phyloP scores from a whole-genome alignment of 2,329 filamentous ascomycete genomes.

The Periglandula ipomoeae region DNA sequence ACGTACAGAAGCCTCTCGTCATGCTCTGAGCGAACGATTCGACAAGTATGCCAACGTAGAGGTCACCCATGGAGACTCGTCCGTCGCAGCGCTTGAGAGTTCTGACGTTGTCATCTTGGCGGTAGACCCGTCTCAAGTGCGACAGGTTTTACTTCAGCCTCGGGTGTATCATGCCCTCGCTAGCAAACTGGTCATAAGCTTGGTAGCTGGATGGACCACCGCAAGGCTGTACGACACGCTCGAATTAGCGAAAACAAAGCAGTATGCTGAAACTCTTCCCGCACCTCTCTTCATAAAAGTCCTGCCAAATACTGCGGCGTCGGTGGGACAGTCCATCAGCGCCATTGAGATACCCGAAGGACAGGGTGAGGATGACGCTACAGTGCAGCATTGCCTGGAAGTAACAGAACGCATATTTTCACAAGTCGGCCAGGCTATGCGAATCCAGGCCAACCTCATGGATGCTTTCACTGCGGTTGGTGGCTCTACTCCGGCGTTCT shows the following conservation, averaged over 20 bases:
- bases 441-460: conserved; percentile 41
- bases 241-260: conserved; percentile 16
- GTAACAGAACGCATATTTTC: conserved; percentile 37
- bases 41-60: conserved; percentile 9
- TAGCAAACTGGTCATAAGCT: conserved; percentile 40
- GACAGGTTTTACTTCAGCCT: conserved; percentile 24
- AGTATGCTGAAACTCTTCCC: conserved; percentile 11
- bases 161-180: conserved; percentile 29
- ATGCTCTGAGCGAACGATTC: conserved; percentile 15
- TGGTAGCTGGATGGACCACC: conserved; percentile 39
- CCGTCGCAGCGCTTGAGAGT: conserved; percentile 22
- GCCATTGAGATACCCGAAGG: too few relatives aligned
- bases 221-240: conserved; percentile 27
- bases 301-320: conserved; percentile 26
- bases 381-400: conserved; percentile 22
- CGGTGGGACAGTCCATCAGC: too few relatives aligned
- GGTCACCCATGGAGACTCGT: conserved; percentile 21
- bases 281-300: conserved; percentile 21
- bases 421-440: conserved; percentile 42
- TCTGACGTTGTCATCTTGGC: conserved; percentile 36
- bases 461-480: conserved; percentile 50
- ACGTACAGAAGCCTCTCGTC: conserved; percentile 17
- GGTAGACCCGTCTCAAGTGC: conserved; percentile 36
- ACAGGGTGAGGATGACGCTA: too few relatives aligned
- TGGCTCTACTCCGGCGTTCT: conserved; percentile 52